Base-by-base conservation (phyloP, 805 yeast species). In the Lachancea cidri region DNA sequence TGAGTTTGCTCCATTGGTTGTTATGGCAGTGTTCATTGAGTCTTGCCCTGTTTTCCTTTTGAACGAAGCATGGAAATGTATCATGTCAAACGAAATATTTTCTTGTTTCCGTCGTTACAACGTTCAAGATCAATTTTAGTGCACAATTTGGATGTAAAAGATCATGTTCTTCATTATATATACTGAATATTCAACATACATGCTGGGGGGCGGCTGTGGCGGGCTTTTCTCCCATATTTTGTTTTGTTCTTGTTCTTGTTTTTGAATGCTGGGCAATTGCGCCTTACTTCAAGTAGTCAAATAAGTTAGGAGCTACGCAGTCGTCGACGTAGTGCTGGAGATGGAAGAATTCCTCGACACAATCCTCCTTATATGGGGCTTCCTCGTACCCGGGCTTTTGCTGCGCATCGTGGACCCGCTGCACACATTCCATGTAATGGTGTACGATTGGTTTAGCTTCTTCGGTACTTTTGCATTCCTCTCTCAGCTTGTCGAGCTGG, bases 331-430 rank as follows among this genome's bases (percentile, higher is more conserved):
- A 87, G 69, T 91, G 97, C 67, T 86, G 86, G 64, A 89, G 74
- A 70, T 91, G 98, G 86, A 91, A 89, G 67, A 84, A 91, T 71
- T 91, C 98, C 71, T 91, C 98, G 48, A 91, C 83, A 75, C 98
- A 91, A 70, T 91, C 97, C 73, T 91, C 98, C 71, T 91, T 89
- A 74, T 86, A 74, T 9, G 73, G 79, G 57, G 76, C 76, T 42
- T 83, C 81, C 22, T 69, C 95, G 64, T 91, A 89, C 56, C 72
- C 95, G 53, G 76, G 83, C 61, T 85, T 88, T 71, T 88, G 86
- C 73, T 73, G 76, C 57, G 80, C 95, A 65, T 81, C 78, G 52
- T 93, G 80, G 51, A 91, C 98, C 74, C 97, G 87, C 70, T 86
- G 97, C 44, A 80, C 81, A 77, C 98, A 91, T 70, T 89, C 96